Percentiles rank a stretch among this genome's conserved stretches.
Conservation (phyloP, 345 rosid species). For the Populus alba region DNA sequence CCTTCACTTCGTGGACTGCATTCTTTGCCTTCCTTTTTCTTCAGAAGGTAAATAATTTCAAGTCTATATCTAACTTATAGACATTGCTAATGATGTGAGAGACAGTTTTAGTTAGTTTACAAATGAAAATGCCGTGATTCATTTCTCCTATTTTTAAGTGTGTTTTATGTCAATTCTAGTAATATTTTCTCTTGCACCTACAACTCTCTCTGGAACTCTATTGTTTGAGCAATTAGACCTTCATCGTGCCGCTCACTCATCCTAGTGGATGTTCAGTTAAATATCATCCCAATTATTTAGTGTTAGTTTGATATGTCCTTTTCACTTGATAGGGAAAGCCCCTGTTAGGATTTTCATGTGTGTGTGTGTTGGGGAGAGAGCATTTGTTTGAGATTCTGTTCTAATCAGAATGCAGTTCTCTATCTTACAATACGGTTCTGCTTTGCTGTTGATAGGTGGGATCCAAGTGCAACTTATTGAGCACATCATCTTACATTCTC, state of each 20-base stretch:
- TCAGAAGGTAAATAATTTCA: slow-evolving; percentile 39
- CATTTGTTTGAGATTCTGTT: too few species aligned
- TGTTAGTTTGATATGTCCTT: neutral
- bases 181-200: neutral
- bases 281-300: neutral
- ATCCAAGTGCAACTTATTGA: neutral
- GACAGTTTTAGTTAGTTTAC: slow-evolving; percentile 6
- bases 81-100: slow-evolving; percentile 15
- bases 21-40: slow-evolving; percentile 48
- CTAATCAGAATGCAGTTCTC: neutral
- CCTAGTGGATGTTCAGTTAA: neutral
- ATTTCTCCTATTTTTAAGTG: neutral
- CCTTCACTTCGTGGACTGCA: slow-evolving; percentile 27
- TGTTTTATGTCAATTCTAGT: neutral
- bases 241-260: neutral
- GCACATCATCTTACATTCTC: neutral
- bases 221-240: neutral
- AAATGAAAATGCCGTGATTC: neutral
- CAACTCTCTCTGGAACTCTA: neutral
- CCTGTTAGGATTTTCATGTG: neutral
- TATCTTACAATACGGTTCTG: neutral
- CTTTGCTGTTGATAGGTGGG: neutral
- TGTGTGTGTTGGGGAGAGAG: too few species aligned
- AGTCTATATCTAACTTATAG: slow-evolving; percentile 22
- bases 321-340: neutral